Evolutionary conservation across 2,329 filamentous ascomycete genomes (phyloP).

Genomic region (Mycosphaerella sp.): DNA sequence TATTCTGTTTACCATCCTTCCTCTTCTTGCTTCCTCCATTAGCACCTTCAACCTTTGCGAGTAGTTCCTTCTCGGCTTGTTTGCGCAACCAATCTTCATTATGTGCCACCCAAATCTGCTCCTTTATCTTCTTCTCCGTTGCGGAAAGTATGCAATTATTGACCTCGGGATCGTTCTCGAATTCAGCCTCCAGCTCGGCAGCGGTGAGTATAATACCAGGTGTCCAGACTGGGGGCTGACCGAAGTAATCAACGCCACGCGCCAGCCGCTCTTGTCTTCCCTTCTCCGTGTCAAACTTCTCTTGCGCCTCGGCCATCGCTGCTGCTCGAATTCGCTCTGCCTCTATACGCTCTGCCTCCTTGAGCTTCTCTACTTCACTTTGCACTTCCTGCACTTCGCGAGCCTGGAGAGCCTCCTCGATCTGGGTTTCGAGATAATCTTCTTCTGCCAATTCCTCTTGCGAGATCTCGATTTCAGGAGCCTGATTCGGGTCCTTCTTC

Average conservation of each 20-base stretch:
- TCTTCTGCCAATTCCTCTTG: conserved; percentile 45
- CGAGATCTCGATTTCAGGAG: conserved; percentile 33
- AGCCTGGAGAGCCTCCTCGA: conserved; percentile 34
- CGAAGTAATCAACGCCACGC: conserved; percentile 52
- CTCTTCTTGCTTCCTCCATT: conserved; percentile 37
- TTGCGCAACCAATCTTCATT: conserved; percentile 90
- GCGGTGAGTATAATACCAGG: conserved; percentile 24
- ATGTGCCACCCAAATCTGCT: conserved; percentile 87
- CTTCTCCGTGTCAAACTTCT: conserved; percentile 38
- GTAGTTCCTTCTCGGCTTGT: conserved; percentile 76
- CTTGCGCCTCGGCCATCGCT: conserved; percentile 27
- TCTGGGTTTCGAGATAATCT: conserved; percentile 42
- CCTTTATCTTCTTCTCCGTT: conserved; percentile 73
- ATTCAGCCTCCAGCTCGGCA: conserved; percentile 55
- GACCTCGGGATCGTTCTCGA: conserved; percentile 85
- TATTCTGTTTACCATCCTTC: conserved; percentile 33
- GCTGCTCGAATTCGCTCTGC: conserved; percentile 23
- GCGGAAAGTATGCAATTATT: conserved; percentile 67
- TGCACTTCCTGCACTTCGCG: conserved; percentile 28
- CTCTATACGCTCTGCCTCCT: conserved; percentile 21
- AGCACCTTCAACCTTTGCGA: conserved; percentile 58
- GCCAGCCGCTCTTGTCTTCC: conserved; percentile 46
- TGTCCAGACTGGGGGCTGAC: conserved; percentile 41
- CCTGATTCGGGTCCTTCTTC: conserved; percentile 30
- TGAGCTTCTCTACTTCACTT: conserved; percentile 29